Conservation (phyloP, 2,329 filamentous ascomycete genomes). For the Pseudogymnoascus sp. region DNA sequence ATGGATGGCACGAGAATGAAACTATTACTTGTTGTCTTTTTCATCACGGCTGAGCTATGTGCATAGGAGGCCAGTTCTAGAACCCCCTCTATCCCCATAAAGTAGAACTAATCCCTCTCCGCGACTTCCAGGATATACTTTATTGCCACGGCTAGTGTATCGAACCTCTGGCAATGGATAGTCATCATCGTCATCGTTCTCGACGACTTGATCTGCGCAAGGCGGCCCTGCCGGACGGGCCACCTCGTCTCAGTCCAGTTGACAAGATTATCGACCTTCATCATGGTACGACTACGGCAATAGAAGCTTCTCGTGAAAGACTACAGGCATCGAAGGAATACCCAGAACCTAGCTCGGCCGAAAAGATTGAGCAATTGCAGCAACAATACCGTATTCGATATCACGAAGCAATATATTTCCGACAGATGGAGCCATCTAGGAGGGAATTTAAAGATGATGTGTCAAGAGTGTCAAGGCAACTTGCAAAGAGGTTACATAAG, state of each 20-base stretch:
- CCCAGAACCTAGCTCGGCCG: slow-evolving; percentile 10
- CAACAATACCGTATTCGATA: slow-evolving; percentile 8
- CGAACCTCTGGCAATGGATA: too few species aligned
- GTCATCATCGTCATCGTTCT: not conserved
- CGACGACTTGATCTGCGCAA: too few species aligned
- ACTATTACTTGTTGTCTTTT: too few species aligned
- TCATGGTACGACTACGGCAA: slow-evolving; percentile 12
- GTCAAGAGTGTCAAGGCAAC: not conserved
- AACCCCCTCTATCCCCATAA: too few species aligned
- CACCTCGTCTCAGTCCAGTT: slow-evolving; percentile 12
- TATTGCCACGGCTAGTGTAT: too few species aligned
- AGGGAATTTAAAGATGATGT: slow-evolving; percentile 14
- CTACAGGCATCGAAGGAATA: slow-evolving; percentile 15
- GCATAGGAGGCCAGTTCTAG: too few species aligned
- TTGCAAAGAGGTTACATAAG: slow-evolving; percentile 12
- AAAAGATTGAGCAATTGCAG: slow-evolving; percentile 14
- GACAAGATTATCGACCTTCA: slow-evolving; percentile 14
- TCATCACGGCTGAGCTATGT: too few species aligned
- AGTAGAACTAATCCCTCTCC: too few species aligned
- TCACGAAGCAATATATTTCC: slow-evolving; percentile 16
- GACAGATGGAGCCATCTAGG: slow-evolving; percentile 12
- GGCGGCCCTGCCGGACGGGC: not conserved
- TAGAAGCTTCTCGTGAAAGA: slow-evolving; percentile 11
- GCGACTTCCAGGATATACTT: too few species aligned
- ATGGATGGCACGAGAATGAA: too few species aligned